Evolutionary conservation across 192 early-diverging fungal species (phyloP).

Genomic region (Coemansia sp.): DNA sequence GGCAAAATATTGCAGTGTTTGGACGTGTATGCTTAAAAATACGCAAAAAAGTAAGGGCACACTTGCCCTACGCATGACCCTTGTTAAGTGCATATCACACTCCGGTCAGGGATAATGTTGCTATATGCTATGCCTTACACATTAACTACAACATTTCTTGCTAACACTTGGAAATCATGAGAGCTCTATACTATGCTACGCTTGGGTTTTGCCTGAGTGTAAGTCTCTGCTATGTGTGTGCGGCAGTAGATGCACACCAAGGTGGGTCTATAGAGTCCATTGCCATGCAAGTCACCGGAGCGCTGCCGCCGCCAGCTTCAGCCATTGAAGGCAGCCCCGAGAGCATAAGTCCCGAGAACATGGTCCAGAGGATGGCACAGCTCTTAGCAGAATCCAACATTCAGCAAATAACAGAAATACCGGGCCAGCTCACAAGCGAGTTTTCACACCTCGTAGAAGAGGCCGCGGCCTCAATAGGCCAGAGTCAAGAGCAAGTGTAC

Average conservation of each 20-base stretch:
- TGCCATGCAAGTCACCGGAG: background rate
- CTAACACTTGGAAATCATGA: background rate
- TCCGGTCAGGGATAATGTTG: background rate
- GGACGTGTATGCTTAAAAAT: background rate
- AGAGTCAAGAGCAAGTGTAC: slow-evolving; percentile 9
- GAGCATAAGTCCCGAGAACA: slow-evolving; percentile 11
- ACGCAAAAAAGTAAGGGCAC: background rate
- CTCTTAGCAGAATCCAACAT: background rate
- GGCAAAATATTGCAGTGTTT: background rate
- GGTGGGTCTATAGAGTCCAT: background rate
- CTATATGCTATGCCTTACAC: background rate
- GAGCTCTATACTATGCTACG: background rate
- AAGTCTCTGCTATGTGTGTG: background rate
- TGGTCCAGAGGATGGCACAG: slow-evolving; percentile 20
- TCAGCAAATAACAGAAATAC: background rate
- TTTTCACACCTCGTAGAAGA: slow-evolving; percentile 19
- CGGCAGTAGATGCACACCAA: background rate
- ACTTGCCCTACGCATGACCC: background rate
- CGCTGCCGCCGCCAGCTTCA: background rate
- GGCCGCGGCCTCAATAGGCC: slow-evolving; percentile 10
- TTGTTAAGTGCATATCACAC: background rate
- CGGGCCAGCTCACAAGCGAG: slow-evolving; percentile 11
- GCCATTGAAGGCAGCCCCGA: background rate
- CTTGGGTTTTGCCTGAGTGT: slow-evolving; percentile 8
- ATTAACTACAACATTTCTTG: background rate